These are phyloP conservation scores for Neofusicoccum sp. DNA, from an alignment of 2,329 filamentous ascomycete genomes.

Conservation along the genomic window DNA sequence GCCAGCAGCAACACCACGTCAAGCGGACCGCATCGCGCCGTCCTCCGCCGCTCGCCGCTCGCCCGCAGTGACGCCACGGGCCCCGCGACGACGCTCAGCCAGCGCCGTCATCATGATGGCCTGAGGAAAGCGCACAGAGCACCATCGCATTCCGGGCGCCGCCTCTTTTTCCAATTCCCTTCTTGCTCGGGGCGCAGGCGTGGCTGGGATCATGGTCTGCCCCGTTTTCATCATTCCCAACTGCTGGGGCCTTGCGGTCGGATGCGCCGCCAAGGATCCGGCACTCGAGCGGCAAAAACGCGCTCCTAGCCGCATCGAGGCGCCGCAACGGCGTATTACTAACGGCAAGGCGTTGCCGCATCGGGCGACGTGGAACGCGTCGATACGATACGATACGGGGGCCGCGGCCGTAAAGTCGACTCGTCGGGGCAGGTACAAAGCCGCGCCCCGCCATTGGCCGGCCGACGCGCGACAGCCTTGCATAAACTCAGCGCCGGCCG, in stretches of 20 bases:
- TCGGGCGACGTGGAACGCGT: no score
- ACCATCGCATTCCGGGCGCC: not conserved
- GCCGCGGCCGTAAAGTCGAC: not conserved
- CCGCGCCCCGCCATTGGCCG: conserved; percentile 9
- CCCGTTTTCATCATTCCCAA: conserved; percentile 10
- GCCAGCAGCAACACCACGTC: not conserved
- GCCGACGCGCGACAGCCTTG: conserved; percentile 10
- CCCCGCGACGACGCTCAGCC: not conserved
- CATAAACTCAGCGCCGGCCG: conserved; percentile 4
- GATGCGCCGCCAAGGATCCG: not conserved
- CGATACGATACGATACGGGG: no score
- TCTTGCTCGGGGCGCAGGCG: not conserved
- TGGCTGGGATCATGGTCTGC: conserved; percentile 2
- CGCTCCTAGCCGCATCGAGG: no score
- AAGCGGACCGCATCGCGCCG: not conserved
- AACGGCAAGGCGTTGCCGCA: no score
- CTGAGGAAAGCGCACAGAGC: not conserved
- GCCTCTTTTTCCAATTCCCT: not conserved
- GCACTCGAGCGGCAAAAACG: not conserved
- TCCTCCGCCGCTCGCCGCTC: not conserved
- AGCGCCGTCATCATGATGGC: not conserved
- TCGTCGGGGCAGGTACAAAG: conserved; percentile 11
- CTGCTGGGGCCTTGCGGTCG: not conserved
- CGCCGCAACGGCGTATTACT: no score
- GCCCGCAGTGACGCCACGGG: conserved; percentile 6